Conservation (phyloP, 345 rosid genomes). For the Aegle marmelos region DNA sequence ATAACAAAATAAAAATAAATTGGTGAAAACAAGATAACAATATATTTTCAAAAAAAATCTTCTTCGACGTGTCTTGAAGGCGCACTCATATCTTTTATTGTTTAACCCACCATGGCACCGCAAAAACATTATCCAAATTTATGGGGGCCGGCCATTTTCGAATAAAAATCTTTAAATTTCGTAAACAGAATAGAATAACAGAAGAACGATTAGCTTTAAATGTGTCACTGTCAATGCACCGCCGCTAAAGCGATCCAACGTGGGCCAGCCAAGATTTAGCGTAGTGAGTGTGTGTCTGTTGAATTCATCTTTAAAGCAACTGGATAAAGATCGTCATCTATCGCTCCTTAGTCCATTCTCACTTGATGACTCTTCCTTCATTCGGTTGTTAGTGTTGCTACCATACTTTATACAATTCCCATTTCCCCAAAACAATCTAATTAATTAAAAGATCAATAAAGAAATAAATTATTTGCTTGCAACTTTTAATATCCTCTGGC, state of each 20-base stretch:
- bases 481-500: not conserved
- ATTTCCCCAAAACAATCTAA: slow-evolving; percentile 7
- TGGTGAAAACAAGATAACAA: no score
- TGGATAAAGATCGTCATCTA: slow-evolving; percentile 28
- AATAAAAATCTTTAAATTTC: not conserved
- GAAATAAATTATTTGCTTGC: not conserved
- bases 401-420: no score
- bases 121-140: no score
- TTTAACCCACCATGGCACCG: no score
- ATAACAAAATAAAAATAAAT: no score
- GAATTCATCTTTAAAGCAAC: not conserved
- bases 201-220: not conserved
- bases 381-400: slow-evolving; percentile 24
- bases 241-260: not conserved
- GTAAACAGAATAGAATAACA: not conserved
- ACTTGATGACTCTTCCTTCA: slow-evolving; percentile 20
- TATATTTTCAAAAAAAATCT: no score
- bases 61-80: no score
- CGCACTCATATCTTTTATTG: no score
- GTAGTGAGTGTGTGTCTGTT: not conserved
- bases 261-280: slow-evolving; percentile 3
- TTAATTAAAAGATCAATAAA: not conserved
- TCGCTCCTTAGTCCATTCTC: slow-evolving; percentile 19
- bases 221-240: not conserved
- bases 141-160: not conserved